phyloP scores from a whole-genome alignment of 768 basidiomycete species.

The Piloderma croceum region DNA sequence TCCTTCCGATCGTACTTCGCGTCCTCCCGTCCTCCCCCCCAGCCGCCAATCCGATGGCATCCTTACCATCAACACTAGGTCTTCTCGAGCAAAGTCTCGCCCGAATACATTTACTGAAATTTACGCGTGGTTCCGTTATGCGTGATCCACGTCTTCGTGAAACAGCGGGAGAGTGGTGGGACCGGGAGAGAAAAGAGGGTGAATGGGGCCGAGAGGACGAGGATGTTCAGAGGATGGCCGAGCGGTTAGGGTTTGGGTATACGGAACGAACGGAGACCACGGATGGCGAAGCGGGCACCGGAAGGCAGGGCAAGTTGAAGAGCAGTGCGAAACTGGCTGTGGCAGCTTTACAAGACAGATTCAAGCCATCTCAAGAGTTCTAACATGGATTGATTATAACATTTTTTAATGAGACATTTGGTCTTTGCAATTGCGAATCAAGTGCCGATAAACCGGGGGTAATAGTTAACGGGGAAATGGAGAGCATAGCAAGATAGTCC shows the following conservation, averaged over 20 bases:
- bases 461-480: not conserved
- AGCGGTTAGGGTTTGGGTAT: not conserved
- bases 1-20: too few species aligned
- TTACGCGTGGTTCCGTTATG: not conserved
- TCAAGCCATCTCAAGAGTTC: not conserved
- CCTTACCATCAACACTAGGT: not conserved
- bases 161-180: not conserved
- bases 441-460: not conserved
- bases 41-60: not conserved
- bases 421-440: too few species aligned
- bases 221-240: not conserved
- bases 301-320: not conserved
- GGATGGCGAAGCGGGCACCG: not conserved
- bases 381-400: not conserved
- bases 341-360: not conserved
- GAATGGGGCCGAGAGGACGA: not conserved
- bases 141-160: not conserved
- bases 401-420: not conserved
- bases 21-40: too few species aligned
- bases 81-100: not conserved
- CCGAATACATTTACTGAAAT: not conserved
- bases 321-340: not conserved
- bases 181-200: not conserved
- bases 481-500: not conserved
- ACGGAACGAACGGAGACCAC: not conserved